These are phyloP conservation scores for Suhomyces tanzawaensis DNA, from an alignment of 805 yeast species.

Conservation along the genomic window DNA sequence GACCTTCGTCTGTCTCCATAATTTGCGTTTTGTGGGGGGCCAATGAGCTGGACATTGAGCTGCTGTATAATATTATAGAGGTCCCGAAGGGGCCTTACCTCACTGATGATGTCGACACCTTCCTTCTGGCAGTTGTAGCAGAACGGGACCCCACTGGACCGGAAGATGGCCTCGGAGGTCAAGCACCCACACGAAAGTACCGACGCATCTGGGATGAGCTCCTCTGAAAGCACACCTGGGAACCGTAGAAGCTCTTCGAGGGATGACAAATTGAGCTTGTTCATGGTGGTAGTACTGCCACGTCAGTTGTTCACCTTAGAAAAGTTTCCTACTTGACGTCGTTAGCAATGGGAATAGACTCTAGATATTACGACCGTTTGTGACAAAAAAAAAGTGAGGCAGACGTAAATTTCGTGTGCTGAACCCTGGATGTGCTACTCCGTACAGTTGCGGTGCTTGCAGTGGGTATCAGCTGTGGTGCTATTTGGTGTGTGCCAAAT, in stretches of 20 bases:
- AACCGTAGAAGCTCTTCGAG: conserved; percentile 25
- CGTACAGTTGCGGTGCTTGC: no score
- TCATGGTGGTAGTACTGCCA: no score
- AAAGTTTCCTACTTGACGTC: no score
- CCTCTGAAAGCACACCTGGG: conserved; percentile 15
- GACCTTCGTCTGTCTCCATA: conserved; percentile 16
- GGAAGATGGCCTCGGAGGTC: conserved; percentile 32
- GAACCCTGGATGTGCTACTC: no score
- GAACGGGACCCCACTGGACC: not conserved
- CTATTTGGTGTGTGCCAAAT: no score
- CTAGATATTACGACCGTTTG: no score
- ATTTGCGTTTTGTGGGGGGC: conserved; percentile 3
- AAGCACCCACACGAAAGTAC: conserved; percentile 44
- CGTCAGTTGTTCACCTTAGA: no score
- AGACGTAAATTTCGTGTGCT: no score
- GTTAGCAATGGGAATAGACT: no score
- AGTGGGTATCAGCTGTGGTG: no score
- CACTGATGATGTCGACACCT: conserved; percentile 23
- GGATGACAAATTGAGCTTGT: conserved; percentile 4
- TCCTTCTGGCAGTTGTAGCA: conserved; percentile 27
- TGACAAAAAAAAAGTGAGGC: no score
- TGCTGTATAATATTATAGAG: conserved; percentile 26
- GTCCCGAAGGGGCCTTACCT: conserved; percentile 33
- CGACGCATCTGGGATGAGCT: conserved; percentile 31
- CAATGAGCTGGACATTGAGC: conserved; percentile 10